Percentiles rank a stretch among this genome's conserved stretches.
Conservation (phyloP, 306 rosid genomes). For the Vicia villosa region DNA sequence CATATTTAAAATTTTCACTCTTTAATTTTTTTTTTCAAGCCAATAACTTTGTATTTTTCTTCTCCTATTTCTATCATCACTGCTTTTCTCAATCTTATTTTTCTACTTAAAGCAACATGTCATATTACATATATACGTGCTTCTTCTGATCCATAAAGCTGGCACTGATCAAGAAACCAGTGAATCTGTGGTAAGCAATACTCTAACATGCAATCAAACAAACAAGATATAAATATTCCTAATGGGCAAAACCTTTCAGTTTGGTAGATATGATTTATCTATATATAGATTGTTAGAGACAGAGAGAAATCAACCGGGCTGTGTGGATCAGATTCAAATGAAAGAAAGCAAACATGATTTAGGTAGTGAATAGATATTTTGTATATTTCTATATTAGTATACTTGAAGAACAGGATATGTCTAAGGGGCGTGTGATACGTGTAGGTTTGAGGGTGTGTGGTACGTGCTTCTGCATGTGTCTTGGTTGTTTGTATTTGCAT, state of each 20-base stretch:
- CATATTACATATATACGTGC: neutral
- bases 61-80: neutral
- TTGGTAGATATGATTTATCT: neutral
- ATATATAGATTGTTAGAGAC: neutral
- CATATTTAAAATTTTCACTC: no score
- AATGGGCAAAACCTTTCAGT: conserved; percentile 1
- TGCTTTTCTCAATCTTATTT: neutral
- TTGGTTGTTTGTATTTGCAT: no score
- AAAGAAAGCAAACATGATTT: neutral
- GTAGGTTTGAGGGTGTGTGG: no score
- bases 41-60: neutral
- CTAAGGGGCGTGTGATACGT: no score
- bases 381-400: neutral
- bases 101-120: neutral
- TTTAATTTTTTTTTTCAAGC: neutral
- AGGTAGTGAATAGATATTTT: conserved; percentile 1
- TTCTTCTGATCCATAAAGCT: neutral
- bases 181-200: neutral
- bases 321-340: neutral
- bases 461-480: no score
- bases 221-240: neutral
- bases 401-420: no score
- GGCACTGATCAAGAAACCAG: neutral
- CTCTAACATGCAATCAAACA: neutral
- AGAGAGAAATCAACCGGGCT: neutral